Evolutionary conservation across 768 basidiomycete species (phyloP).

Genomic region (Hortiboletus campestris): DNA sequence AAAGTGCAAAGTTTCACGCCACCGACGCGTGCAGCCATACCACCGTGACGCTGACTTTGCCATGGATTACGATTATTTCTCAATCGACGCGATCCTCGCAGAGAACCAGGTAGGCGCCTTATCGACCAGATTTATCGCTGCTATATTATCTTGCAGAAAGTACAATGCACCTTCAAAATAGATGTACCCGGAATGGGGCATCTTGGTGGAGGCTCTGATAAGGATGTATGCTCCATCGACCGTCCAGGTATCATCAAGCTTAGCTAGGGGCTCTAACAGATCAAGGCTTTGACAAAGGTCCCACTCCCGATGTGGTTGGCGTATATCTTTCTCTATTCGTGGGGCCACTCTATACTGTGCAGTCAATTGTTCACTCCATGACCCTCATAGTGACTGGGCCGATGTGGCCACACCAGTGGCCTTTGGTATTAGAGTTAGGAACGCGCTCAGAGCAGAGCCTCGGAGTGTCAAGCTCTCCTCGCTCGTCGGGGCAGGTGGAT

Average conservation of each 20-base stretch:
- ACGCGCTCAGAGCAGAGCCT: constrained; percentile 87
- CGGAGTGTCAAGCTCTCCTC: constrained; percentile 78
- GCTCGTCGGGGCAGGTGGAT: constrained; percentile 82
- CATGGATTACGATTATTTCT: constrained; percentile 94
- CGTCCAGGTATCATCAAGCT: constrained; percentile 2
- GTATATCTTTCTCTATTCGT: constrained; percentile 83
- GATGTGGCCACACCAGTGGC: constrained; percentile 82
- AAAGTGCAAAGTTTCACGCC: constrained; percentile 11
- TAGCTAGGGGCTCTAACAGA: constrained; percentile 43
- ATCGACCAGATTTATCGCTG: background rate
- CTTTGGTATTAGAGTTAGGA: constrained; percentile 73
- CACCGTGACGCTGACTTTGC: background rate
- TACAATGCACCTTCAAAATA: constrained; percentile 90
- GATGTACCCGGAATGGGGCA: constrained; percentile 86
- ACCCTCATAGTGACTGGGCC: constrained; percentile 69
- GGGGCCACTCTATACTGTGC: background rate
- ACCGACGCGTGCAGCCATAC: constrained; percentile 16
- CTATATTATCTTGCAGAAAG: constrained; percentile 53
- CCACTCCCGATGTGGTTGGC: constrained; percentile 92
- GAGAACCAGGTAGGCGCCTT: constrained; percentile 70
- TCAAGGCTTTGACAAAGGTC: constrained; percentile 70
- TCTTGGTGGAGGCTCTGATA: constrained; percentile 80
- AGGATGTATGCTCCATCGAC: constrained; percentile 56
- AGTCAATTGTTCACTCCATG: background rate
- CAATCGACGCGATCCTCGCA: constrained; percentile 85